phyloP scores from a whole-genome alignment of 495 filamentous ascomycete species.

The Ascodesmis nigricans region DNA sequence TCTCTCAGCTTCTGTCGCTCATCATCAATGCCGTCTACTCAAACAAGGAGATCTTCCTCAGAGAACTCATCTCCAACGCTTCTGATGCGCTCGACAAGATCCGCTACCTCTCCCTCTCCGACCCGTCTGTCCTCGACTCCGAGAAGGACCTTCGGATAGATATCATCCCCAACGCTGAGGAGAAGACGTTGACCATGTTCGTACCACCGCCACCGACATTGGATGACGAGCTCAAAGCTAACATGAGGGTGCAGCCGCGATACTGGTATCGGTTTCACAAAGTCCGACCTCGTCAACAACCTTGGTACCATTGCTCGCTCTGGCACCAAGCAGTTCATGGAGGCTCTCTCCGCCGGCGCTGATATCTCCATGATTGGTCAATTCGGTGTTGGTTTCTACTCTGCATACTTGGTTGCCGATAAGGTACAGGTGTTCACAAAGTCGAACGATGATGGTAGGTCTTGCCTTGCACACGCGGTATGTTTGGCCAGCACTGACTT shows the following conservation, averaged over 20 bases:
- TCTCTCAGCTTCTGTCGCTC: slow-evolving; percentile 95
- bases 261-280: slow-evolving; percentile 99
- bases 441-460: slow-evolving; percentile 74
- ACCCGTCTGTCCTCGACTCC: slow-evolving; percentile 86
- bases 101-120: slow-evolving; percentile 90
- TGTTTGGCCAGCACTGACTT: slow-evolving; percentile 3
- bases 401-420: slow-evolving; percentile 96
- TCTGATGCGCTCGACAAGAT: slow-evolving; percentile 99
- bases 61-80: slow-evolving; percentile 92
- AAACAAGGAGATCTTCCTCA: slow-evolving; percentile 93
- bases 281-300: slow-evolving; percentile 99
- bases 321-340: slow-evolving; percentile 99
- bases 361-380: slow-evolving; percentile 99
- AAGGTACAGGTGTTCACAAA: slow-evolving; percentile 86
- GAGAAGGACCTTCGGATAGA: slow-evolving; percentile 95
- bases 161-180: slow-evolving; percentile 89
- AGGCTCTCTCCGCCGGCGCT: slow-evolving; percentile 90
- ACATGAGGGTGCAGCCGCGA: slow-evolving; percentile 43
- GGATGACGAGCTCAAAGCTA: no score
- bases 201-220: no score
- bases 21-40: slow-evolving; percentile 99
- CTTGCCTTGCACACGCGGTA: slow-evolving; percentile 1
- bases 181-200: slow-evolving; percentile 80
- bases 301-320: slow-evolving; percentile 97
- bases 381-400: slow-evolving; percentile 99